These are phyloP conservation scores for Blastobotrys americana DNA, from an alignment of 805 yeast species.

Conservation along the genomic window DNA sequence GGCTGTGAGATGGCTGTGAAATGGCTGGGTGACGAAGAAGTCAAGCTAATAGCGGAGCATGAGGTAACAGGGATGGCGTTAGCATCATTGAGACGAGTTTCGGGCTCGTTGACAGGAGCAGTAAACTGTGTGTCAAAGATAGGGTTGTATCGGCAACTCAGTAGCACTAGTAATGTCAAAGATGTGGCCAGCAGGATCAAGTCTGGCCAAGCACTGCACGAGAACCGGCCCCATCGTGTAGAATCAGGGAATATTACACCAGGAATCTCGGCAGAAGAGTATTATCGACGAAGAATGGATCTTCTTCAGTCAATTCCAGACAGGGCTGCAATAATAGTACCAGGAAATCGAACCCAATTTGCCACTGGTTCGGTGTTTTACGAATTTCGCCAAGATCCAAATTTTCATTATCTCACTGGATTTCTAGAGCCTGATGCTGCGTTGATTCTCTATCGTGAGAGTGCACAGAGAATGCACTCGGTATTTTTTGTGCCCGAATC, in stretches of 20 bases:
- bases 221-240: conserved; percentile 73
- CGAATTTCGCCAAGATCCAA: conserved; percentile 87
- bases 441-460: conserved; percentile 44
- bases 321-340: conserved; percentile 62
- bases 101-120: too few relatives aligned
- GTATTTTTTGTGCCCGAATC: conserved; percentile 84
- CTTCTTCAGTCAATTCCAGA: conserved; percentile 53
- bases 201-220: conserved; percentile 77
- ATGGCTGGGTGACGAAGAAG: too few relatives aligned
- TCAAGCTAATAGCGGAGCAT: too few relatives aligned
- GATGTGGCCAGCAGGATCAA: too few relatives aligned
- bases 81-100: too few relatives aligned
- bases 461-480: conserved; percentile 36
- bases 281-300: conserved; percentile 59
- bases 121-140: too few relatives aligned
- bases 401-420: conserved; percentile 80
- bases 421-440: conserved; percentile 83
- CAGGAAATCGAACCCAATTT: conserved; percentile 64
- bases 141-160: too few relatives aligned
- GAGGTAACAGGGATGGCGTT: too few relatives aligned
- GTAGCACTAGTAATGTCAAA: too few relatives aligned
- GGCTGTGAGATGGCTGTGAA: too few relatives aligned
- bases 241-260: conserved; percentile 77
- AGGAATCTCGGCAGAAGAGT: conserved; percentile 79
- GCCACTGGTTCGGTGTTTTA: conserved; percentile 90